These are phyloP conservation scores for Kwoniella heveanensis DNA, from an alignment of 768 basidiomycete species.

Conservation along the genomic window DNA sequence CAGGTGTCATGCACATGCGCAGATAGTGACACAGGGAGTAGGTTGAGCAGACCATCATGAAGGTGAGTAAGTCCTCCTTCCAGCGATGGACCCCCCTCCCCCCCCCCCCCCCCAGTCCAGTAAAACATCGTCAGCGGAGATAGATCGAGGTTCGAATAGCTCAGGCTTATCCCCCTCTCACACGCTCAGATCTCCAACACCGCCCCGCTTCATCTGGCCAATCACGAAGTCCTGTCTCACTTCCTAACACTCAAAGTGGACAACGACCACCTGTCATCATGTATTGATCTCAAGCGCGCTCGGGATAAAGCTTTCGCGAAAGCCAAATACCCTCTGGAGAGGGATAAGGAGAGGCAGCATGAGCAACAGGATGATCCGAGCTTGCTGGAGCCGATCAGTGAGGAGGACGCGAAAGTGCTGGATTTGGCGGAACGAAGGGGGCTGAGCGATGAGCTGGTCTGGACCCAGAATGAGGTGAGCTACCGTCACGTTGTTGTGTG, in stretches of 20 bases:
- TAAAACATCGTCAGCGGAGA: no score
- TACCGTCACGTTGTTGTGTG: no score
- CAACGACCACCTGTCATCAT: conserved; percentile 28
- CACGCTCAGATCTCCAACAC: conserved; percentile 60
- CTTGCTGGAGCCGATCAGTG: conserved; percentile 25
- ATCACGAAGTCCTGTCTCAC: conserved; percentile 79
- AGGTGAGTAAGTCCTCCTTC: conserved; percentile 17
- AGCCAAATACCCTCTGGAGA: conserved; percentile 27
- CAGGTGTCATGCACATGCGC: no score
- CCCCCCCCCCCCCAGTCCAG: no score
- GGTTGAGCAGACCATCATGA: conserved; percentile 6
- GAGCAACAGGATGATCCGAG: conserved; percentile 13
- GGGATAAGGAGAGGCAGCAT: conserved; percentile 25
- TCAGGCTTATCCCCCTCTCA: no score
- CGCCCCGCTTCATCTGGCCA: conserved; percentile 79
- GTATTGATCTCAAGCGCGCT: conserved; percentile 17
- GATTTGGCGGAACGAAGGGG: conserved; percentile 63
- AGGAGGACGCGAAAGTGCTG: conserved; percentile 68
- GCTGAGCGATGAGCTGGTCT: conserved; percentile 76
- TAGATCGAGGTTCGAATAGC: no score
- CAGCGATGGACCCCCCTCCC: no score
- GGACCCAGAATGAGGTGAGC: conserved; percentile 80
- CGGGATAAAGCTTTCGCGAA: conserved; percentile 17
- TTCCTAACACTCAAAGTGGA: conserved; percentile 76
- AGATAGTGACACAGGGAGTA: not conserved